Evolutionary conservation across 2,329 filamentous ascomycete genomes (phyloP).

Genomic region (Ophiostoma populinum): DNA sequence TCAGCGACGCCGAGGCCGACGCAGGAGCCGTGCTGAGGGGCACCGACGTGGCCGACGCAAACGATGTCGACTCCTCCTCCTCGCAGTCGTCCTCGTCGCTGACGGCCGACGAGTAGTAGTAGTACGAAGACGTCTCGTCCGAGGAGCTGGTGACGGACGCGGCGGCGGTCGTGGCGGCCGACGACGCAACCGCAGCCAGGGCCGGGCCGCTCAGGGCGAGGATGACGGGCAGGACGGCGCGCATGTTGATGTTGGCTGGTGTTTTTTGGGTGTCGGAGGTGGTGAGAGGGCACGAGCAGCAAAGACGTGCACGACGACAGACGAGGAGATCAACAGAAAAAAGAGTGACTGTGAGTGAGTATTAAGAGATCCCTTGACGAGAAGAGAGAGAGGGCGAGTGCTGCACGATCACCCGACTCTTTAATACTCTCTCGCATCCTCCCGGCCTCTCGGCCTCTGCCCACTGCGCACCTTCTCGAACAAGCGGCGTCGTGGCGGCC

Average conservation of each 20-base stretch:
- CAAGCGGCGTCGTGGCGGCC: no score
- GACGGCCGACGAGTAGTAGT: slow-evolving; percentile 12
- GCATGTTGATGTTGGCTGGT: not conserved
- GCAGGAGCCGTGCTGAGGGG: no score
- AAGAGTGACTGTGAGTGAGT: not conserved
- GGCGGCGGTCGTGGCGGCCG: slow-evolving; percentile 6
- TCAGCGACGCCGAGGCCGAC: no score
- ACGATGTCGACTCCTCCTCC: not conserved
- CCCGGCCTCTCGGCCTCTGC: no score
- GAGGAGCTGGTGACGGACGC: slow-evolving; percentile 8
- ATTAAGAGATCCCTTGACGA: not conserved
- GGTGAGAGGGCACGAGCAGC: not conserved
- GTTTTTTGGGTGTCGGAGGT: not conserved
- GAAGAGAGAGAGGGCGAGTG: not conserved
- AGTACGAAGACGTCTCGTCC: slow-evolving; percentile 6
- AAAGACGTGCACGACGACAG: not conserved
- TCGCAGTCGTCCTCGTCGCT: slow-evolving; percentile 10
- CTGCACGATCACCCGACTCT: no score
- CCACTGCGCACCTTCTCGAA: no score
- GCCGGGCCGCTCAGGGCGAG: slow-evolving; percentile 2
- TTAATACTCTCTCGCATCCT: no score
- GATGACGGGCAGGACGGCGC: not conserved
- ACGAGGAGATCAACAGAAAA: not conserved
- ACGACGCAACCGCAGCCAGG: not conserved
- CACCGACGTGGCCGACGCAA: not conserved